These are phyloP conservation scores for Cylindrotheca fusiformis DNA, from an alignment of 108 stramenopile species.

Conservation along the genomic window DNA sequence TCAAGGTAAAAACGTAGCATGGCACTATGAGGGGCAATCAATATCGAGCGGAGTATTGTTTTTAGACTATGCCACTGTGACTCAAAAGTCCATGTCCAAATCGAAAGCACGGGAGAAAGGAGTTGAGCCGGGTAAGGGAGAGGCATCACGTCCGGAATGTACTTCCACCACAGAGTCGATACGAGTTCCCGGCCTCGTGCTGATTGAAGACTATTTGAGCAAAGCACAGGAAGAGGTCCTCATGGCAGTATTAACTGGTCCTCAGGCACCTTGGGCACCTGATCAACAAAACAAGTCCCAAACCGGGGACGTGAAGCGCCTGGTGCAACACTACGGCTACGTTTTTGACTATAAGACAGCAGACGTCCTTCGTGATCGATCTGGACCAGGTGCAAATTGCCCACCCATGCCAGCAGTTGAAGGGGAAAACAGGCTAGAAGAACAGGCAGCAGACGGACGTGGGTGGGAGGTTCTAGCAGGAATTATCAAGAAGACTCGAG, in stretches of 20 bases:
- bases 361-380: constrained; percentile 69
- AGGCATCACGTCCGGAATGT: constrained; percentile 72
- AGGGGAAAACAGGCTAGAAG: constrained; percentile 23
- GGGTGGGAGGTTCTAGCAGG: constrained; percentile 80
- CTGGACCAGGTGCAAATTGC: constrained; percentile 29
- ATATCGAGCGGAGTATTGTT: constrained; percentile 57
- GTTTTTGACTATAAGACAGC: constrained; percentile 90
- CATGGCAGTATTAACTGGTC: constrained; percentile 72
- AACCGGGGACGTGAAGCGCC: constrained; percentile 62
- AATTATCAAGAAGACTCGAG: constrained; percentile 63
- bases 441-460: constrained; percentile 43
- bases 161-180: constrained; percentile 71
- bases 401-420: constrained; percentile 47
- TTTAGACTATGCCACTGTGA: constrained; percentile 70
- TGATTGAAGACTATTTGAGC: constrained; percentile 61
- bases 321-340: constrained; percentile 91
- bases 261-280: constrained; percentile 87
- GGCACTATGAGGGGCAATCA: constrained; percentile 16
- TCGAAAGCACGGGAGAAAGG: constrained; percentile 14
- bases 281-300: constrained; percentile 51
- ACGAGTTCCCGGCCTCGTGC: constrained; percentile 58
- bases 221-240: constrained; percentile 61
- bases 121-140: constrained; percentile 36
- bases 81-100: constrained; percentile 39
- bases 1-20: constrained; percentile 52